Evolutionary conservation across 169 alveolate species (phyloP).

Genomic region (Cryptosporidium bovis): DNA sequence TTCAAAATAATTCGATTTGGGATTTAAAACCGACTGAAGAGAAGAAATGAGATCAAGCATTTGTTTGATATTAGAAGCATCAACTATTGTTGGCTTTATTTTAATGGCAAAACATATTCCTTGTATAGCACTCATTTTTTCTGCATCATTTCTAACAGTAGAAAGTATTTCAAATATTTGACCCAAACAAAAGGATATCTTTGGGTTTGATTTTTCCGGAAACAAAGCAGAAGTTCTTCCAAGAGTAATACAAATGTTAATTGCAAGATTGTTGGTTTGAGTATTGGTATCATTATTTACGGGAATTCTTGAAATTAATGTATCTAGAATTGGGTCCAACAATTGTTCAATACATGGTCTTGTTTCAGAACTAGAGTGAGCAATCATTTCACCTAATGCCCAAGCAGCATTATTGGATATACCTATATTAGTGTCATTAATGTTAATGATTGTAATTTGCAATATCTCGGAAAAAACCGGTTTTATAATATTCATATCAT

Average conservation of each 20-base stretch:
- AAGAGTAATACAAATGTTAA: conserved; percentile 84
- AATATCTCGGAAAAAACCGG: conserved; percentile 10
- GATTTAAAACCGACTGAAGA: conserved; percentile 29
- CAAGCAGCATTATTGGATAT: conserved; percentile 88
- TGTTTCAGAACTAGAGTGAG: conserved; percentile 77
- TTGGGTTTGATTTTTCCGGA: neutral
- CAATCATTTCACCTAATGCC: conserved; percentile 87
- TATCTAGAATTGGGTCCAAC: conserved; percentile 79
- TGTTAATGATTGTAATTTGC: conserved; percentile 36
- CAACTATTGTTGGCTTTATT: conserved; percentile 17
- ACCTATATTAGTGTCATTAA: conserved; percentile 78
- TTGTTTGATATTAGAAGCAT: neutral
- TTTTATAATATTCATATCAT: conserved; percentile 39
- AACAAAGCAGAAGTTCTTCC: conserved; percentile 77
- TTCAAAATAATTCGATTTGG: conserved; percentile 28
- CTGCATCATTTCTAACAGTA: conserved; percentile 75
- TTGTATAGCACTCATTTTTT: conserved; percentile 76
- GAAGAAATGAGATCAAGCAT: conserved; percentile 35
- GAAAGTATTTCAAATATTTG: conserved; percentile 77
- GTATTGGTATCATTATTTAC: neutral
- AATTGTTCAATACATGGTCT: conserved; percentile 75
- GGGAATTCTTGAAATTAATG: conserved; percentile 76
- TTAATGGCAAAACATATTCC: conserved; percentile 64
- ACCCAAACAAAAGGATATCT: conserved; percentile 72
- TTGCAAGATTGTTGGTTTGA: conserved; percentile 34